Conservation (phyloP, 495 filamentous ascomycete species). For the Penicillium salamii region DNA sequence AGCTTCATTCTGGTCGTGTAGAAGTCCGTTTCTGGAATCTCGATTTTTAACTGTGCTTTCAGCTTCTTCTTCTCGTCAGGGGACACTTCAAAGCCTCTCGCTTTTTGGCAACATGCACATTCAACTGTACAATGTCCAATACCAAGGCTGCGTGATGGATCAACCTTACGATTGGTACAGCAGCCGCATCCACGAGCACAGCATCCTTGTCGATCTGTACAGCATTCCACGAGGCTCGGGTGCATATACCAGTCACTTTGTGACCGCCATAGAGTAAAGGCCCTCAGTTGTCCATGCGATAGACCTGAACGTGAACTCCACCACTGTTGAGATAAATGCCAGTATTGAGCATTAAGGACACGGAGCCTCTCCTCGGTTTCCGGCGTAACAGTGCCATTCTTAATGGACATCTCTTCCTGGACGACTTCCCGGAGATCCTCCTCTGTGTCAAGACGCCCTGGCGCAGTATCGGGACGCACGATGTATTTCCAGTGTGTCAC, state of each 20-base stretch:
- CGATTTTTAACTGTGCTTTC: background rate
- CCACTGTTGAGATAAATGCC: background rate
- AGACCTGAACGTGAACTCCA: background rate
- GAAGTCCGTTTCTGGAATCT: background rate
- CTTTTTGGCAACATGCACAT: constrained; percentile 8
- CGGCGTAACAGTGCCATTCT: background rate
- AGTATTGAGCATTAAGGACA: background rate
- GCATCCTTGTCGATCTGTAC: constrained; percentile 3
- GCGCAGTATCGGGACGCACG: background rate
- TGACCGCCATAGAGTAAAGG: background rate
- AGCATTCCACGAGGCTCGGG: background rate
- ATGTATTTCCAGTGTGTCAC: background rate
- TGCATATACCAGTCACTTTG: constrained; percentile 9
- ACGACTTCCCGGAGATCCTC: background rate
- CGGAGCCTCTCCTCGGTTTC: background rate
- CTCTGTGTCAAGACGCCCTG: background rate
- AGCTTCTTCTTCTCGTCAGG: background rate
- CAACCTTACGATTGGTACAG: constrained; percentile 1
- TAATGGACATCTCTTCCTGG: background rate
- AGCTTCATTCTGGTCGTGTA: background rate
- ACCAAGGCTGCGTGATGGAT: background rate
- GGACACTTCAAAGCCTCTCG: background rate
- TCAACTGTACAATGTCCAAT: constrained; percentile 9
- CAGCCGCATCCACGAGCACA: no score
- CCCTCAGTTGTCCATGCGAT: background rate